A percentile compares a stretch with the other conserved stretches of the same genome.
Conservation (phyloP, 1,284 basidiomycete genomes). For the Apiotrichum mycotoxinovorans region DNA sequence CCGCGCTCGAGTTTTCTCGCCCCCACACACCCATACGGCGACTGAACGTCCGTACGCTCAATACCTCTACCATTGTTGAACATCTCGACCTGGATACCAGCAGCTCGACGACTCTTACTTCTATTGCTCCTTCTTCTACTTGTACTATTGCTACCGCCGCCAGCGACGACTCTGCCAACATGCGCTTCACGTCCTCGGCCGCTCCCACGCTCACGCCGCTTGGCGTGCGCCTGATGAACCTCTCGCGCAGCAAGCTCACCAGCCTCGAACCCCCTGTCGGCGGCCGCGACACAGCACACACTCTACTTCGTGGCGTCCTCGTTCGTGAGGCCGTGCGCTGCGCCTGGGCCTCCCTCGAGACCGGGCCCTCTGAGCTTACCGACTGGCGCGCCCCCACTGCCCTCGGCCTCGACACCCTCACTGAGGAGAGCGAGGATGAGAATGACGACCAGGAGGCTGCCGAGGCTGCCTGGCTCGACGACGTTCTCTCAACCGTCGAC, state of each 20-base stretch:
- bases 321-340: constrained; percentile 39
- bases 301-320: constrained; percentile 36
- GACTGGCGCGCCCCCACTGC: constrained; percentile 34
- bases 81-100: background rate
- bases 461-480: constrained; percentile 42
- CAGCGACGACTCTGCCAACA: constrained; percentile 15
- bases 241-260: constrained; percentile 41
- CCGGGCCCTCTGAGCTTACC: constrained; percentile 30
- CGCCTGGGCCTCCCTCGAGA: constrained; percentile 41
- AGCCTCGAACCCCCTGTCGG: constrained; percentile 29
- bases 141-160: background rate
- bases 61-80: background rate
- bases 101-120: background rate
- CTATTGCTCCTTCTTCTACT: background rate
- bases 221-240: constrained; percentile 37
- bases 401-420: constrained; percentile 40
- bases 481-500: constrained; percentile 33
- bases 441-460: constrained; percentile 16
- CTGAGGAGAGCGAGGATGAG: constrained; percentile 44
- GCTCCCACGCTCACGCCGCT: constrained; percentile 41
- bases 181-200: constrained; percentile 37
- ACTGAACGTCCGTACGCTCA: constrained; percentile 4
- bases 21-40: constrained; percentile 1
- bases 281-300: constrained; percentile 24
- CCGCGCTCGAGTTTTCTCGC: background rate